These are phyloP conservation scores for Paraphaeosphaeria minitans DNA, from an alignment of 2,329 filamentous ascomycete species.

Conservation along the genomic window DNA sequence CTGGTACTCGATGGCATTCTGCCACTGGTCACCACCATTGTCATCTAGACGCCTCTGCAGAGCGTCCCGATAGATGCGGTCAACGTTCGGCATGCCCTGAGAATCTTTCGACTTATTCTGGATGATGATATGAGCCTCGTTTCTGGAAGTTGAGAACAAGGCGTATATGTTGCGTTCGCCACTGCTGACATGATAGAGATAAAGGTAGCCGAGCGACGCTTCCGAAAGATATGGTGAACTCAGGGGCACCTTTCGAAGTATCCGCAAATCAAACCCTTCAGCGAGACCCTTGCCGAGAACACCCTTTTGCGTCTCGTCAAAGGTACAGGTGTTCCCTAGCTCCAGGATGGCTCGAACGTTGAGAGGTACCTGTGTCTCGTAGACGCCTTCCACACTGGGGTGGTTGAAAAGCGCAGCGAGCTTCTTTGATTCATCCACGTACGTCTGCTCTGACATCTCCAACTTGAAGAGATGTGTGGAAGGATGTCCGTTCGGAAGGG, in stretches of 20 bases:
- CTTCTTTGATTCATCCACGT: constrained; percentile 82
- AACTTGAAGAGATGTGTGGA: constrained; percentile 95
- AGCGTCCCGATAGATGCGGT: constrained; percentile 83
- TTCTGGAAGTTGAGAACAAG: constrained; percentile 81
- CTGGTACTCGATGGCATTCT: constrained; percentile 85
- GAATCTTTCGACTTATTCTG: constrained; percentile 80
- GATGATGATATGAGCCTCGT: constrained; percentile 85
- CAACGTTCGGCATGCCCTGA: constrained; percentile 87
- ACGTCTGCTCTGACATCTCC: constrained; percentile 85
- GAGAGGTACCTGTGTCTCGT: constrained; percentile 90
- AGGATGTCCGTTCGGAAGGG: constrained; percentile 90
- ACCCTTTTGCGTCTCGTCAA: constrained; percentile 87
- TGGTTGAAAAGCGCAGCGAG: constrained; percentile 86
- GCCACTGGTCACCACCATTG: constrained; percentile 71
- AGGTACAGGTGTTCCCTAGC: constrained; percentile 88
- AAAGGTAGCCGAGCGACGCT: constrained; percentile 79
- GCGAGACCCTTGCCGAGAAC: constrained; percentile 92
- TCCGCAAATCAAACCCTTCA: constrained; percentile 85
- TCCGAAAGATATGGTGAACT: constrained; percentile 78
- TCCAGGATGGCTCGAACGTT: constrained; percentile 86
- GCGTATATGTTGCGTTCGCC: constrained; percentile 94
- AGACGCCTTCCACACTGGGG: constrained; percentile 93
- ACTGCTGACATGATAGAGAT: constrained; percentile 88
- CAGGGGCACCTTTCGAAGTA: constrained; percentile 69
- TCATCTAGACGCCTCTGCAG: constrained; percentile 70